Conservation (phyloP, 225 moss, liverwort and hornwort species). For the Pseudoscleropodium purum region DNA sequence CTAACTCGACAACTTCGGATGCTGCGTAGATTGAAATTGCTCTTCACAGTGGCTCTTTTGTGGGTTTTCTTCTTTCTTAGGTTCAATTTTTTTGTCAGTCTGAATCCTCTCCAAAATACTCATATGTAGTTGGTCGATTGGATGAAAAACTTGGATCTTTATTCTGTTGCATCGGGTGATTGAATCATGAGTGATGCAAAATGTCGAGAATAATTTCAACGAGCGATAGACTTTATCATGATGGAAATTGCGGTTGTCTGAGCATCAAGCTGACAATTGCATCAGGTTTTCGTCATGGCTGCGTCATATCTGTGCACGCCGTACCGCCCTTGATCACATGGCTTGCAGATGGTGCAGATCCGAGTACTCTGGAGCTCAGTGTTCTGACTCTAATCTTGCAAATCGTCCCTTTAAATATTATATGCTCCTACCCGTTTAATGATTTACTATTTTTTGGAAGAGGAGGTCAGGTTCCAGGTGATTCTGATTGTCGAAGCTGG, state of each 20-base stretch:
- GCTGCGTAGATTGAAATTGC: neutral
- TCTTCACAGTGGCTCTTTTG: neutral
- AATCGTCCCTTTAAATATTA: neutral
- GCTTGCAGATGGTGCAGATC: neutral
- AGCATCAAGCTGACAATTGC: neutral
- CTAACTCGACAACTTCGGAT: neutral
- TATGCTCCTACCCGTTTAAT: neutral
- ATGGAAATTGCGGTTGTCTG: neutral
- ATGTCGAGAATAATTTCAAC: neutral
- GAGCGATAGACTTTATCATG: neutral
- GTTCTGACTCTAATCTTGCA: neutral
- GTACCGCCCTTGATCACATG: neutral
- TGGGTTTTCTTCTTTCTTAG: neutral
- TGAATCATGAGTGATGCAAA: neutral
- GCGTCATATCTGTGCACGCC: constrained; percentile 4
- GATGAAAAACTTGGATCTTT: neutral
- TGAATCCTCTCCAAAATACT: neutral
- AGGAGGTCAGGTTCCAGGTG: neutral
- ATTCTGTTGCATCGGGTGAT: neutral
- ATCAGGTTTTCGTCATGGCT: constrained; percentile 3
- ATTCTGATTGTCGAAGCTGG: neutral
- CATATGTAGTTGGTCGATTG: neutral
- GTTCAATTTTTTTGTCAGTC: neutral
- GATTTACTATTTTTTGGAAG: neutral
- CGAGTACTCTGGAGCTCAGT: neutral